Percentiles rank a stretch among this genome's conserved stretches.
Evolutionary conservation across 2,329 filamentous ascomycete species (phyloP).

Genomic region (Ophiostoma sp.): DNA sequence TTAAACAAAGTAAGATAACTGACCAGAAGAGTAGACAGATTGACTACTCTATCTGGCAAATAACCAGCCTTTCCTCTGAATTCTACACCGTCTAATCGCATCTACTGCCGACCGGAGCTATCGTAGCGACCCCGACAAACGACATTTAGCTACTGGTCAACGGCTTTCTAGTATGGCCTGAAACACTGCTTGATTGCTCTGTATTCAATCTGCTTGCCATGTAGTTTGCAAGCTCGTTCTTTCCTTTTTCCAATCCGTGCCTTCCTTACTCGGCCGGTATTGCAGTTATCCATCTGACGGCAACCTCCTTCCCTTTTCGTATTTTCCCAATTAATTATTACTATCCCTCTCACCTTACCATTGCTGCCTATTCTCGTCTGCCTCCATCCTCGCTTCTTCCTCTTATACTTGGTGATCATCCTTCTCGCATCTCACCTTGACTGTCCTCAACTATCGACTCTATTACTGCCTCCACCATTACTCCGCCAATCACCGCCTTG

Average conservation of each 20-base stretch:
- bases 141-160: neutral
- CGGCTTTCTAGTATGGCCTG: neutral
- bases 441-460: neutral
- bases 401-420: neutral
- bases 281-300: slow-evolving; percentile 5
- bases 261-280: neutral
- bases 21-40: too few relatives aligned
- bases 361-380: neutral
- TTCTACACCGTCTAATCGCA: neutral
- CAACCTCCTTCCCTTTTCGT: neutral
- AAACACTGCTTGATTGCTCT: neutral
- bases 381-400: neutral
- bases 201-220: neutral
- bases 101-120: neutral
- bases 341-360: neutral
- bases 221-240: neutral
- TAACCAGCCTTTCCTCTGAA: neutral
- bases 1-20: too few relatives aligned
- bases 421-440: neutral
- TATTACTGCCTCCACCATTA: neutral
- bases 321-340: neutral
- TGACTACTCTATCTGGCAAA: neutral
- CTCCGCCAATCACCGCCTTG: neutral
- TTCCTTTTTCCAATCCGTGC: neutral
- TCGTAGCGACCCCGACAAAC: neutral